phyloP scores from a whole-genome alignment of 106 monocot genomes.

The Dendrobium catenatum region DNA sequence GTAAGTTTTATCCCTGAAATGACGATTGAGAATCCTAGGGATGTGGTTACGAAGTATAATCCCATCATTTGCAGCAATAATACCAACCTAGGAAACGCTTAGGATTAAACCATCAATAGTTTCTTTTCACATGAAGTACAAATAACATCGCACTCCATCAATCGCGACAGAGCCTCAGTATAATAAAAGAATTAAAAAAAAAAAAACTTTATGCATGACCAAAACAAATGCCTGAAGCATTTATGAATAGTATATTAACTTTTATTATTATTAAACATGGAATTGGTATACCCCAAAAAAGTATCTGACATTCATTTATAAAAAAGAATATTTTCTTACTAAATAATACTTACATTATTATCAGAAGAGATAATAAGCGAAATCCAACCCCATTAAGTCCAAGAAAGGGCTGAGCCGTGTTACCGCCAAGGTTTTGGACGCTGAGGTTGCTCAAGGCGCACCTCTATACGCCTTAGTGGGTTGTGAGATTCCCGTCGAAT shows the following conservation, averaged over 20 bases:
- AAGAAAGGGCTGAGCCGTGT: too few relatives aligned
- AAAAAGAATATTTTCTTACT: too few relatives aligned
- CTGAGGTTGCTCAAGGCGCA: too few relatives aligned
- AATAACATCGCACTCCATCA: not conserved
- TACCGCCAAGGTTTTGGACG: too few relatives aligned
- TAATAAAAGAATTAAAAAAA: not conserved
- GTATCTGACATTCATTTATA: too few relatives aligned
- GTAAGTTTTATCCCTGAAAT: constrained; percentile 71
- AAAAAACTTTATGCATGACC: not conserved
- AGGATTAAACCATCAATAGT: not conserved
- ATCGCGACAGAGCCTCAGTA: not conserved
- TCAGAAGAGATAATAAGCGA: too few relatives aligned
- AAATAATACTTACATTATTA: too few relatives aligned
- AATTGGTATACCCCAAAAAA: too few relatives aligned
- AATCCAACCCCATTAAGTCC: too few relatives aligned
- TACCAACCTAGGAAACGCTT: constrained; percentile 58
- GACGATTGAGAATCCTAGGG: constrained; percentile 61
- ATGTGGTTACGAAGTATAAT: constrained; percentile 91
- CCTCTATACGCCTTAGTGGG: too few relatives aligned
- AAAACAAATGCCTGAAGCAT: not conserved
- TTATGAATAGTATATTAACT: not conserved
- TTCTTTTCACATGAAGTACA: not conserved
- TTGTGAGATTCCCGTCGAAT: too few relatives aligned
- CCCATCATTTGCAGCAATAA: constrained; percentile 96
- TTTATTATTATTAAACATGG: too few relatives aligned